These are phyloP conservation scores for Styphnolobium japonicum DNA, from an alignment of 306 rosid species.

Conservation along the genomic window DNA sequence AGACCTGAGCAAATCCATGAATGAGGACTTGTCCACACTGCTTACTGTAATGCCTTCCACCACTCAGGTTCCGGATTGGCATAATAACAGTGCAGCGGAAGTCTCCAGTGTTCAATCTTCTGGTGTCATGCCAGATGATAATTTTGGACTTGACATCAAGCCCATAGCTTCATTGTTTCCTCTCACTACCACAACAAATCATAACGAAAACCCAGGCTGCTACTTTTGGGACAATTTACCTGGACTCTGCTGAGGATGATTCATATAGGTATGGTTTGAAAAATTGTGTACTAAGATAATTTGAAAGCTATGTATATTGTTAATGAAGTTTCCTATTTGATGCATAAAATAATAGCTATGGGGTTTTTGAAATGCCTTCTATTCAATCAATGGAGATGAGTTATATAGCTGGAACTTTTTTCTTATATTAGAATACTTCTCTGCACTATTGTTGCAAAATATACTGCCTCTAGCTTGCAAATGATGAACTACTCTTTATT, in stretches of 20 bases:
- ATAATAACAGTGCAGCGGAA: slow-evolving; percentile 4
- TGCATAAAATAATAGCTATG: neutral
- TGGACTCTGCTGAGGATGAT: slow-evolving; percentile 40
- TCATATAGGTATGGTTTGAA: neutral
- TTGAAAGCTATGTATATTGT: neutral
- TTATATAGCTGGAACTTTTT: no score
- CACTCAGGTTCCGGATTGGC: slow-evolving; percentile 38
- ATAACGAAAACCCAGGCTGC: slow-evolving; percentile 30
- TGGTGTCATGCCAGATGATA: slow-evolving; percentile 20
- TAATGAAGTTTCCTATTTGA: neutral
- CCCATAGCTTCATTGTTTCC: slow-evolving; percentile 53
- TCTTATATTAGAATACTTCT: no score
- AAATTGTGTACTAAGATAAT: neutral
- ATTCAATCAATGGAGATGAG: no score
- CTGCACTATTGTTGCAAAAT: no score
- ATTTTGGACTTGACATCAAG: slow-evolving; percentile 47
- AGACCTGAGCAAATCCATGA: slow-evolving; percentile 19
- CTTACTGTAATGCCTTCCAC: slow-evolving; percentile 30
- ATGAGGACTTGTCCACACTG: slow-evolving; percentile 47
- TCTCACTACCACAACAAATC: slow-evolving; percentile 25
- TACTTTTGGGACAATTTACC: slow-evolving; percentile 59
- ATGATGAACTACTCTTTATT: no score
- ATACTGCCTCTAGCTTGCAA: no score
- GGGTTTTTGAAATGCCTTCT: no score
- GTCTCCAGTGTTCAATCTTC: slow-evolving; percentile 39